phyloP scores from a whole-genome alignment of 371 early-diverging fungal genomes.

The Mortierella sp. region DNA sequence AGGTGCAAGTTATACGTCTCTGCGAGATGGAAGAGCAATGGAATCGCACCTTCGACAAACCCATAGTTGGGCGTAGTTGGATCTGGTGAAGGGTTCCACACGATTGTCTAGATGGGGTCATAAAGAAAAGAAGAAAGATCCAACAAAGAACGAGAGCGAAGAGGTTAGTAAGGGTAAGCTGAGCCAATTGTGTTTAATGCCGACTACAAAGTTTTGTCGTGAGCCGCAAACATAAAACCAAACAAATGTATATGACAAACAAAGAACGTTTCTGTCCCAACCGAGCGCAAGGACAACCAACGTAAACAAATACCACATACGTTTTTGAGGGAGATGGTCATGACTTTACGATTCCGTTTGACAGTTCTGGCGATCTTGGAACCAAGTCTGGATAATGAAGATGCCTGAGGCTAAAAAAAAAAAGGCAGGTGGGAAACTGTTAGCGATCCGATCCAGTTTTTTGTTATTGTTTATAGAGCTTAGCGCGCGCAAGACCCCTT shows the following conservation, averaged over 20 bases:
- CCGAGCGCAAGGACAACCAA: background rate
- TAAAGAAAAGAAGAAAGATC: background rate
- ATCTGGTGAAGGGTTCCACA: constrained; percentile 75
- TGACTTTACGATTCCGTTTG: constrained; percentile 53
- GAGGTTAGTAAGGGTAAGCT: background rate
- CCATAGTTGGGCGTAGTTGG: constrained; percentile 69
- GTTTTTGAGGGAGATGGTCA: constrained; percentile 58
- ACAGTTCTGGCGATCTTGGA: constrained; percentile 57
- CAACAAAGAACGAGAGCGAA: background rate
- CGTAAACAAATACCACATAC: constrained; percentile 21
- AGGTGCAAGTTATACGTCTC: constrained; percentile 64
- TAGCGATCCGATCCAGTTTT: background rate
- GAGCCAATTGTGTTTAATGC: constrained; percentile 11
- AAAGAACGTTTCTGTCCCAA: background rate
- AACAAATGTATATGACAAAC: background rate
- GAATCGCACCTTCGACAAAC: constrained; percentile 63
- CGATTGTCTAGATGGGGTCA: constrained; percentile 58
- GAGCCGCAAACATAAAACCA: background rate
- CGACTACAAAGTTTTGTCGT: constrained; percentile 8
- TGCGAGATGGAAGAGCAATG: constrained; percentile 58
- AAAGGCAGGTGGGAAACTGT: background rate
- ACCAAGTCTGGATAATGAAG: constrained; percentile 56
- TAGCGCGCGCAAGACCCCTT: background rate
- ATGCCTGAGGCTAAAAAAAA: constrained; percentile 35
- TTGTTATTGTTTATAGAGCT: background rate